Evolutionary conservation across 2,329 filamentous ascomycete genomes (phyloP), one percentile per base, ranked within the genome.

Genomic region (Exophiala oligosperma): DNA sequence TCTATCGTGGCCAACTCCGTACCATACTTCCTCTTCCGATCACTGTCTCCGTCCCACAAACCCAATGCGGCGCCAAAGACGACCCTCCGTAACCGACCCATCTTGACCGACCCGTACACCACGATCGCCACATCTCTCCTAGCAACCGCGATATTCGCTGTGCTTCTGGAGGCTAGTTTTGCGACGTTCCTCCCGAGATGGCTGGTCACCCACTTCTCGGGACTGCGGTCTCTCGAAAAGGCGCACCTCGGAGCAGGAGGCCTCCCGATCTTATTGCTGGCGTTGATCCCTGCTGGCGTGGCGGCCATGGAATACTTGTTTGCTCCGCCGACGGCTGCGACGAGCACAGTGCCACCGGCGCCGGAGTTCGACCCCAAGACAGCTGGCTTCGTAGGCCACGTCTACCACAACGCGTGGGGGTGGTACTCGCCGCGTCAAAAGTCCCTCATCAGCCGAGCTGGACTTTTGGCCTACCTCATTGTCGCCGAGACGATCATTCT

Each of bases 271-370:
- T 69, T 80, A 9, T 73, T 78, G 54, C 46, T 82, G 41, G 79
- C 82, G 7, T 79, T 90, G 49, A 73, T 91, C 2, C 85, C 87
- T 1, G 80, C 90, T 17, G 92, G 92, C 2, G 78, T 85, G 61
- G 89, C 90, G 0, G 86, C 88, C 3, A 85, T 85, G 61, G 82
- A 83, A 47, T 93, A 95, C 71, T 84, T 97, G 65, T 95, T 96
- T 61, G 73, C 73, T 8, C 79, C 79, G 50, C 78, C 79, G 4
- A 79, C 82, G 0, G 81, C 79, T 26, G 76, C 69, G n/a, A 57
- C 74, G 26, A 79, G 76, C 3, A 65, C 70, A 9, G 61, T 67
- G 6, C 66, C 24, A 8, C 6, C 54, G 3, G 48, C 38, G 7
- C 46, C 49, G 64, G 73, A 77, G 23, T 91, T 91, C 68, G 79